Evolutionary conservation across 2,329 filamentous ascomycete genomes (phyloP).

Genomic region (Polytolypa hystricis): DNA sequence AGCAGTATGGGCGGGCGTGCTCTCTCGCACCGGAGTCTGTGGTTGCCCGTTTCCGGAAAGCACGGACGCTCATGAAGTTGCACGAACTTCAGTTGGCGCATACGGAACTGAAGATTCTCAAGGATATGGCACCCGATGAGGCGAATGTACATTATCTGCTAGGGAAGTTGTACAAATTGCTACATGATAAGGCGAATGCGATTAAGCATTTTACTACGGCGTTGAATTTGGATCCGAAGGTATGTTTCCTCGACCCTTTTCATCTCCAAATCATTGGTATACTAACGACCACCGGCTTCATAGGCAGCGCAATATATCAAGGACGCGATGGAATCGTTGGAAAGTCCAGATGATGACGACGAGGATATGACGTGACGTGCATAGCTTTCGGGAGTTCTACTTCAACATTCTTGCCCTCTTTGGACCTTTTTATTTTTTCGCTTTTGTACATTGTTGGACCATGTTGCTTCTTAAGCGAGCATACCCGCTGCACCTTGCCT

Average conservation of each 20-base stretch:
- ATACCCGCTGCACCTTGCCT: too few species aligned
- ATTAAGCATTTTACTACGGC: constrained; percentile 92
- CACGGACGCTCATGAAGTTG: constrained; percentile 71
- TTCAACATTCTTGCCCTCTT: constrained; percentile 42
- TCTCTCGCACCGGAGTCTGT: constrained; percentile 71
- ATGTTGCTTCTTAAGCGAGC: too few species aligned
- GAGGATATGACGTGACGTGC: constrained; percentile 36
- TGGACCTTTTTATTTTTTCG: constrained; percentile 9
- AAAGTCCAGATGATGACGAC: constrained; percentile 58
- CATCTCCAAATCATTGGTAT: constrained; percentile 7
- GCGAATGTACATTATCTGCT: constrained; percentile 93
- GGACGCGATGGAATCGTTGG: constrained; percentile 86
- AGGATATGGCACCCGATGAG: constrained; percentile 85
- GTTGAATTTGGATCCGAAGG: constrained; percentile 92
- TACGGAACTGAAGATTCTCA: constrained; percentile 73
- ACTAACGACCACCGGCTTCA: background rate
- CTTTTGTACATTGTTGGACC: constrained; percentile 1
- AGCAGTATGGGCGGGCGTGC: constrained; percentile 72
- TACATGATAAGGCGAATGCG: constrained; percentile 56
- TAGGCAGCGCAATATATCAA: constrained; percentile 91
- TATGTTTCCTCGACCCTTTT: constrained; percentile 36
- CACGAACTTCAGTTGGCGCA: constrained; percentile 59
- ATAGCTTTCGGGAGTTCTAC: background rate
- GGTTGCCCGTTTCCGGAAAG: constrained; percentile 85
- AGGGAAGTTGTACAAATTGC: constrained; percentile 52